Evolutionary conservation across 768 basidiomycete genomes (phyloP), one percentile per base, ranked within the genome.

Genomic region (Erythrobasidium yunnanense): DNA sequence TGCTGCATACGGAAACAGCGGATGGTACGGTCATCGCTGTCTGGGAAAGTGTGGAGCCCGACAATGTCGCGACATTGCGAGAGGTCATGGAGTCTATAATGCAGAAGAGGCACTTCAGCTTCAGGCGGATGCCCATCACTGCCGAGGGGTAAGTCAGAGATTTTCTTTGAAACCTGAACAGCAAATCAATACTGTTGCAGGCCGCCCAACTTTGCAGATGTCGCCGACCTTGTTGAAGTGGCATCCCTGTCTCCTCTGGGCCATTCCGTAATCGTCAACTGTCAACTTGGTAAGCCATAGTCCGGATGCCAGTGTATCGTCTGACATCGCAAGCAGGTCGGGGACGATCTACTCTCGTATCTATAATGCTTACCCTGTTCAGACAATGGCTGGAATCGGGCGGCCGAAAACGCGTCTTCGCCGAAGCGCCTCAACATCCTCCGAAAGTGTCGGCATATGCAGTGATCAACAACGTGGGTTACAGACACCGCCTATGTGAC

Each of bases 231-330:
- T 1, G 85, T 87, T 29, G 66, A 66, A 32, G 79, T 90, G 38
- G 80, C 85, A 5, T 80, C 81, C 22, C 81, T 82, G 38, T 86
- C 87, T 0, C 87, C 87, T 0, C 67, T 22, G 20, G 49, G 66
- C 4, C 52, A 58, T n/a, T 76, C 77, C 4, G 87, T 97, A 65
- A 85, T 99, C 18, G 82, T 99, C 34, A 99, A 97, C 73, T 95
- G 92, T 72, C 95, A 99, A 73, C 82, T 99, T 15, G 93, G 90
- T 2, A 81, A 90, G 30, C n/a, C n/a, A n/a, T n/a, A n/a, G n/a
- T n/a, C n/a, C n/a, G n/a, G n/a, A n/a, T n/a, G 38, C 38, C 11
- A 42, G n/a, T 42, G 38, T 11, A n/a, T 11, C 38, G 11, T 11
- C 11, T 11, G 38, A 42, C n/a, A n/a, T n/a, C n/a, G n/a, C n/a